Conservation (phyloP, 2,329 filamentous ascomycete genomes). For the Ceratocystis alfenasii region DNA sequence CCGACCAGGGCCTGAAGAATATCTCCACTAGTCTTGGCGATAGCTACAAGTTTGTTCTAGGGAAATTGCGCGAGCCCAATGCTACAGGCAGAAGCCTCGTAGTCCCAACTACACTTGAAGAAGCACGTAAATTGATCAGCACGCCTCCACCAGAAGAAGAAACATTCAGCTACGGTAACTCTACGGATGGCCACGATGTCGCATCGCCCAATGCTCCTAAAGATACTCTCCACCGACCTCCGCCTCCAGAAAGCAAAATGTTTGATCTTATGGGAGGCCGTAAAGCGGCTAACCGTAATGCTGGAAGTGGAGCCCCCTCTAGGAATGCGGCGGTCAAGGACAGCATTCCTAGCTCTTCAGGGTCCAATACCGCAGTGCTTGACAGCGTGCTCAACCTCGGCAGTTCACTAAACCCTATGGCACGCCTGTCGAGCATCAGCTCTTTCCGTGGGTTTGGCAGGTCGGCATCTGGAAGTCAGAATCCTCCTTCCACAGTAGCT, state of each 20-base stretch:
- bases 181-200: constrained; percentile 27
- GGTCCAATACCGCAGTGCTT: constrained; percentile 50
- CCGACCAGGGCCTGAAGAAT: constrained; percentile 82
- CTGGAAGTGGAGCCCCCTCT: constrained; percentile 49
- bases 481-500: constrained; percentile 22
- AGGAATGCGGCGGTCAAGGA: constrained; percentile 36
- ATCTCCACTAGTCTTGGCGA: constrained; percentile 83
- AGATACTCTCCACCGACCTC: constrained; percentile 24
- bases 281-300: constrained; percentile 31
- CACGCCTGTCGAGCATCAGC: constrained; percentile 59
- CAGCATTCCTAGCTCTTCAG: constrained; percentile 27
- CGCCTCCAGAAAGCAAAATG: constrained; percentile 48
- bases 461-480: constrained; percentile 28
- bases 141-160: constrained; percentile 52
- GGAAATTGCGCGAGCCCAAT: constrained; percentile 60
- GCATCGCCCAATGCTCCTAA: neutral
- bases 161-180: constrained; percentile 35
- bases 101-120: constrained; percentile 81
- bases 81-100: constrained; percentile 37
- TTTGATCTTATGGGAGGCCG: constrained; percentile 60
- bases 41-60: constrained; percentile 87
- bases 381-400: constrained; percentile 74
- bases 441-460: constrained; percentile 66
- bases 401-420: constrained; percentile 66
- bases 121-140: constrained; percentile 78